Evolutionary conservation across 805 yeast genomes (phyloP).

Genomic region (Huiozyma naganishii): DNA sequence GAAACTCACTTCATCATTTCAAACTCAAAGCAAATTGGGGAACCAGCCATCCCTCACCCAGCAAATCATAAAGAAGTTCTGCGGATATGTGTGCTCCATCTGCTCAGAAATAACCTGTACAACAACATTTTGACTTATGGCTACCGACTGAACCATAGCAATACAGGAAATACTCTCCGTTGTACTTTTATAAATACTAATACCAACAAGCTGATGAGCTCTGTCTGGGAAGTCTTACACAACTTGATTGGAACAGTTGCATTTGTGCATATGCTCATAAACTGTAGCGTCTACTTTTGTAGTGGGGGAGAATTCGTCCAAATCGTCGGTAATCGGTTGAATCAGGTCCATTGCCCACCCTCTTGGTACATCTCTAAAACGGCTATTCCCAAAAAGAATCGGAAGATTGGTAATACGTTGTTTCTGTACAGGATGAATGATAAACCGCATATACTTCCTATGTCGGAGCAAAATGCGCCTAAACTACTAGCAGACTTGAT

Average conservation of each 20-base stretch:
- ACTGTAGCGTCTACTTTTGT: conserved; percentile 21
- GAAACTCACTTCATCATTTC: background rate
- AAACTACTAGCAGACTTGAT: no score
- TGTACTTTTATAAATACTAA: conserved; percentile 30
- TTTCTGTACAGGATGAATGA: conserved; percentile 3
- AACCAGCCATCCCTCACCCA: background rate
- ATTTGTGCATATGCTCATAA: conserved; percentile 33
- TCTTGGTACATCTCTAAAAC: conserved; percentile 4
- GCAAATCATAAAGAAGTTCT: conserved; percentile 28
- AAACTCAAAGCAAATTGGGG: background rate
- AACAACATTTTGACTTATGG: conserved; percentile 36
- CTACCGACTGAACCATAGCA: conserved; percentile 24
- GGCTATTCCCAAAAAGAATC: background rate
- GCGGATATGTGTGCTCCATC: conserved; percentile 30
- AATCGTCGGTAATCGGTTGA: conserved; percentile 6
- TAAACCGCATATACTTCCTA: conserved; percentile 5
- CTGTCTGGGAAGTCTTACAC: conserved; percentile 35
- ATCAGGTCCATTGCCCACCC: conserved; percentile 12
- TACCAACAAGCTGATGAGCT: conserved; percentile 32
- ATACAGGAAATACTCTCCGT: conserved; percentile 22
- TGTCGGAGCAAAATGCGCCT: conserved; percentile 7
- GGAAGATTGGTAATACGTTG: background rate
- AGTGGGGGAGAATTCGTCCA: conserved; percentile 6
- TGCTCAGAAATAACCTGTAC: conserved; percentile 20
- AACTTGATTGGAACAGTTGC: conserved; percentile 29